Base-by-base conservation (phyloP, 1,284 basidiomycete genomes). In the Anthracocystis setariae region DNA sequence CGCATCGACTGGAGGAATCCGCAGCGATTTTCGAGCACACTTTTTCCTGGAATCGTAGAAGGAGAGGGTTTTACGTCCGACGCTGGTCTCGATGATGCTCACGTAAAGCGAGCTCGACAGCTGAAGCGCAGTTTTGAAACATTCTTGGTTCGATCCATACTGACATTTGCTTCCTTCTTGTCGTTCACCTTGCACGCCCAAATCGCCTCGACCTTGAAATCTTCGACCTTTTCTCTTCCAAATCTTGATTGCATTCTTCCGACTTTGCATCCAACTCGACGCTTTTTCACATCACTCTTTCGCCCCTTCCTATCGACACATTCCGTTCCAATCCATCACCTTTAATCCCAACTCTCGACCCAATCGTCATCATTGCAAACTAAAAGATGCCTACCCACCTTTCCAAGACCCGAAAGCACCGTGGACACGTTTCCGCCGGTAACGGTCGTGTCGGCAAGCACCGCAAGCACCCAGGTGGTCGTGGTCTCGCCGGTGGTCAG, bases 381-480 rank as follows among this genome's bases (percentile, higher is more conserved):
- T 39, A 65, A 71, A 71, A 80, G 71, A 97, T 96, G 94, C 94
- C 94, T 85, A 93, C 94, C 85, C 92, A 88, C 85, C 88, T 94
- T 86, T 89, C 90, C 83, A 96, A 96, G 86, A 97, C 93, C 86
- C 91, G 95, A 87, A 98, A 98, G 88, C 94, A 95, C 87, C 77
- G 78, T 70, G 78, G 77, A 51, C 76, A 98, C 88, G 95, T 98
- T 83, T 98, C 94, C 78, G 94, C 94, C 70, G 81, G 81, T 78
- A 91, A 98, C 87, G 95, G 95, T 87, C 94, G 95, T 91, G 91
- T 98, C 84, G 96, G 95, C 82, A 98, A 98, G 90, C 95, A 98
- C 90, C 91, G 95, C 86, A 98, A 98, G 87, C 94, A 96, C 84
- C 96, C 96, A 68, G 95, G 95, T 88, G 95, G 95, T 93, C 92